A percentile compares a stretch with the other conserved stretches of the same genome.
phyloP scores from a whole-genome alignment of 2,329 filamentous ascomycete genomes.

The Ascosphaera pollenicola region DNA sequence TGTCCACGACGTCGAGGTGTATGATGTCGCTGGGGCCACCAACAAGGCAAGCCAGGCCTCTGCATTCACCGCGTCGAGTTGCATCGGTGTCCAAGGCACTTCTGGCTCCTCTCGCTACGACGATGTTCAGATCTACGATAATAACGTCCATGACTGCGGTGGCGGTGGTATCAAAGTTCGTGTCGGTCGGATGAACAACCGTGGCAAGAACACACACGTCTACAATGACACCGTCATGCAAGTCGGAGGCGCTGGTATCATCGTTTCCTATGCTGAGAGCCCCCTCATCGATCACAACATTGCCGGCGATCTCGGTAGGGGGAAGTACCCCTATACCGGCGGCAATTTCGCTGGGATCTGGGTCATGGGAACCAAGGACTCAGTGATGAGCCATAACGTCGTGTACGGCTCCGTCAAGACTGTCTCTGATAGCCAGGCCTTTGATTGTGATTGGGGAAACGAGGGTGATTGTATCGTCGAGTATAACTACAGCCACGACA shows the following conservation, averaged over 20 bases:
- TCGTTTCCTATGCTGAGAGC: constrained; percentile 7
- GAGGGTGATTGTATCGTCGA: constrained; percentile 10
- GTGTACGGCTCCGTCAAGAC: constrained; percentile 9
- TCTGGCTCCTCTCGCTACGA: constrained; percentile 8
- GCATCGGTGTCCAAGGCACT: constrained; percentile 6
- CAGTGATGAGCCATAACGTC: constrained; percentile 8
- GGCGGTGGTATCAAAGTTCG: constrained; percentile 10
- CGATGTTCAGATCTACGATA: constrained; percentile 7
- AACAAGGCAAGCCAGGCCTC: constrained; percentile 6
- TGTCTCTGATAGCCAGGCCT: constrained; percentile 8
- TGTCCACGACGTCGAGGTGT: constrained; percentile 7
- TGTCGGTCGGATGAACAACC: constrained; percentile 7
- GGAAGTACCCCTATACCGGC: constrained; percentile 9
- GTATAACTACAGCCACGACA: constrained; percentile 11
- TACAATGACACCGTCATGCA: constrained; percentile 7
- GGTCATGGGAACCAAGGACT: constrained; percentile 6
- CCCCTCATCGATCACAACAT: constrained; percentile 8
- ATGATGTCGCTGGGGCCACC: constrained; percentile 9
- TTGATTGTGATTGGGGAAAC: constrained; percentile 11
- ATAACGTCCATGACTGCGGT: constrained; percentile 8
- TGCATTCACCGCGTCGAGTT: constrained; percentile 6
- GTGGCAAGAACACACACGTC: constrained; percentile 4
- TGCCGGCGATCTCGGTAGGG: constrained; percentile 7
- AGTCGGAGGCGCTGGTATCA: constrained; percentile 9
- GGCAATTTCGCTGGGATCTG: constrained; percentile 11